Conservation (phyloP, 2,329 filamentous ascomycete species). For the Penicillium rolfsii region DNA sequence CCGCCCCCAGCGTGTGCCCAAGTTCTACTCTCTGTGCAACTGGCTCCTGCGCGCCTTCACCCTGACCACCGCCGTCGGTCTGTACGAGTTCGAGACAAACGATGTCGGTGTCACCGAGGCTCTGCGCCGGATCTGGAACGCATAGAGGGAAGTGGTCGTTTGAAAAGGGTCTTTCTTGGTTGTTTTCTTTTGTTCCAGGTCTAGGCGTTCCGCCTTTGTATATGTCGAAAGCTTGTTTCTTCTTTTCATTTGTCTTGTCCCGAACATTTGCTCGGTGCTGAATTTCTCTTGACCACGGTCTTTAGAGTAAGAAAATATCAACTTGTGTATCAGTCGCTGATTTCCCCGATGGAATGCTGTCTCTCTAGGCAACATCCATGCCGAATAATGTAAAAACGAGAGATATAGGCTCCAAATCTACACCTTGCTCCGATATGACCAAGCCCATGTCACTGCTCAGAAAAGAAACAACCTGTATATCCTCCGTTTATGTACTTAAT, state of each 20-base stretch:
- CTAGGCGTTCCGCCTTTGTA: slow-evolving; percentile 41
- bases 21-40: slow-evolving; percentile 65
- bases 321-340: neutral
- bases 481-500: neutral
- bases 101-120: slow-evolving; percentile 93
- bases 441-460: neutral
- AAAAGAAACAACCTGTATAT: neutral
- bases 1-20: slow-evolving; percentile 70
- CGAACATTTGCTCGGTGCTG: slow-evolving; percentile 14
- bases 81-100: slow-evolving; percentile 99
- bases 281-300: slow-evolving; percentile 12
- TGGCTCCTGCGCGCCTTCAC: slow-evolving; percentile 82
- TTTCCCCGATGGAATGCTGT: neutral
- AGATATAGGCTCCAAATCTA: neutral
- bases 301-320: slow-evolving; percentile 15
- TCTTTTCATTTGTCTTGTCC: slow-evolving; percentile 20
- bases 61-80: slow-evolving; percentile 77
- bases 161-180: slow-evolving; percentile 31
- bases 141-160: slow-evolving; percentile 46
- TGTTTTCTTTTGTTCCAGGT: slow-evolving; percentile 35
- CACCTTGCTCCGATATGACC: neutral
- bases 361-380: slow-evolving; percentile 14
- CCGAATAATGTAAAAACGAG: neutral
- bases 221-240: slow-evolving; percentile 34
- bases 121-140: slow-evolving; percentile 86